Base-by-base conservation (phyloP, 805 yeast genomes). In the Sungouiella thailandica region DNA sequence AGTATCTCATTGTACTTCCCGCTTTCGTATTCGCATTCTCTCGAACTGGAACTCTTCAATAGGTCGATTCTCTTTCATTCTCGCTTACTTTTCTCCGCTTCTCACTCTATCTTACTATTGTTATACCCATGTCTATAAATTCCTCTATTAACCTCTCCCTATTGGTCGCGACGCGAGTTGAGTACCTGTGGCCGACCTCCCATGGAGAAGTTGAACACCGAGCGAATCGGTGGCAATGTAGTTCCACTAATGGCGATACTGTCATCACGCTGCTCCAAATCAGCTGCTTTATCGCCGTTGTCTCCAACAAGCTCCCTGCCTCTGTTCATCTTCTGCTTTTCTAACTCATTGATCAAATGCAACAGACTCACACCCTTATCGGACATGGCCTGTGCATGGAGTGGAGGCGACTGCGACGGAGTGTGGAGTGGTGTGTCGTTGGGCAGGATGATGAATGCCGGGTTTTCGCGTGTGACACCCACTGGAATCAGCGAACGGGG, bases 341-440 rank as follows among this genome's bases (percentile, higher is more conserved):
- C 54, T 30, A 61, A 45, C 40, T 51, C 55, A 37, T 50, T 46
- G 28, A 55, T 41, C 35, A 58, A 43, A 25, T 46, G 49, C 14
- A 50, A 35, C 19, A 57, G 46, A 31, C 47, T 50, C 31, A 49
- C 31, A 10, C 37, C 47, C 26, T 39, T 36, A 6, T 39, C 48
- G 34, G 29, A 33, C n/a, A 22, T 16, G 18, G 23, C 28, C 36
- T 50, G 53, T 3, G 68, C 58, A 26, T 48, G 53, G 28, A 71
- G 44, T 29, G 57, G 69, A n/a, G 77, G 77, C 29, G 72, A 63
- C 35, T 72, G 76, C 18, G 62, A 46, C 10, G 75, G 75, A 0
- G 76, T 72, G 37, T 67, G 70, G 25, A 70, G 43, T 8, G 77
- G 77, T 5, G 77, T 72, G 10, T 68, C 75, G 32, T 54, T 57